Conservation (phyloP, 257 asterid genomes). For the Salvia splendens region DNA sequence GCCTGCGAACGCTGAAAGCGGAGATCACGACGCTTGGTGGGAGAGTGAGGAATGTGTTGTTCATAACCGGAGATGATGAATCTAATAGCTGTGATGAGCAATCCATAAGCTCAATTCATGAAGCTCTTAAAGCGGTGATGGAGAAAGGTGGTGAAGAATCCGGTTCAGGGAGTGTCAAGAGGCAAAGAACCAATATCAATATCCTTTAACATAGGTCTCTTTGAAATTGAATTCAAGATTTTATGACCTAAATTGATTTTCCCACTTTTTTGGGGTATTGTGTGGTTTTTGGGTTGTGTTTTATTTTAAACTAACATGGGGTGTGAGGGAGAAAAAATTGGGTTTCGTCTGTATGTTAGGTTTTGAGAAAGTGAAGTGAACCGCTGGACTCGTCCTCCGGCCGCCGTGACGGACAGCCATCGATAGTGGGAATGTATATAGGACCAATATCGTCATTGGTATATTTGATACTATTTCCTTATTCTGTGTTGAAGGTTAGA, state of each 20-base stretch:
- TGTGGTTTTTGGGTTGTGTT: no score
- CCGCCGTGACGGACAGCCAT: background rate
- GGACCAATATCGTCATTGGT: constrained; percentile 30
- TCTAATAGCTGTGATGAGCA: constrained; percentile 26
- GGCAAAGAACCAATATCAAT: constrained; percentile 69
- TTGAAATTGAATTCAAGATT: background rate
- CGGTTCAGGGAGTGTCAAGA: constrained; percentile 67
- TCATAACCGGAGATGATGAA: constrained; percentile 64
- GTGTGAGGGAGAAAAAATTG: no score
- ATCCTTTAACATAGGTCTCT: constrained; percentile 58
- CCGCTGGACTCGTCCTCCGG: background rate
- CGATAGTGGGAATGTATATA: constrained; percentile 38
- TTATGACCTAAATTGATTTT: background rate
- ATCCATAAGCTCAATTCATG: constrained; percentile 51
- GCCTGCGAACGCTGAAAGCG: constrained; percentile 50
- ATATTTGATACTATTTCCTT: constrained; percentile 23
- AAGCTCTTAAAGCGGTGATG: constrained; percentile 82
- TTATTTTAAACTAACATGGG: no score
- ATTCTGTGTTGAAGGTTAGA: constrained; percentile 24
- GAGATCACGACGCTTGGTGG: constrained; percentile 71
- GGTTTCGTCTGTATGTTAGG: no score
- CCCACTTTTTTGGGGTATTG: no score
- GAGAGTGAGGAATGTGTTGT: constrained; percentile 59
- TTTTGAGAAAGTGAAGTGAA: no score
- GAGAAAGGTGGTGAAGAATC: constrained; percentile 67